A percentile compares a stretch with the other conserved stretches of the same genome.
These are phyloP conservation scores for Xylaria sp. DNA, from an alignment of 2,329 filamentous ascomycete genomes.

Conservation along the genomic window DNA sequence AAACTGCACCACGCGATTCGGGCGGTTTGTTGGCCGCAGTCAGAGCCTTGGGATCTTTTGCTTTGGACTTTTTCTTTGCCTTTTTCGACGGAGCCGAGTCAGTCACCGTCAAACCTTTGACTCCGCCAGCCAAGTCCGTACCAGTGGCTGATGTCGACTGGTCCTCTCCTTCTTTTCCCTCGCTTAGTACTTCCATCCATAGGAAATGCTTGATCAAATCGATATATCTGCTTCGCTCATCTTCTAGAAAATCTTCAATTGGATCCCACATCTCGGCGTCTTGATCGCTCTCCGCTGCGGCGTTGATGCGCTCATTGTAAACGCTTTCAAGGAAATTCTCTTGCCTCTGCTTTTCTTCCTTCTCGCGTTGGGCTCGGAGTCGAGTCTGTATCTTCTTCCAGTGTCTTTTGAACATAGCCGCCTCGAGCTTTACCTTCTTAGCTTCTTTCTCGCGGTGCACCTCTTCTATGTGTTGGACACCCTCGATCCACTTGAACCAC, in stretches of 20 bases:
- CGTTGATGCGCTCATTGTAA: conserved; percentile 54
- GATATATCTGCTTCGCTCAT: conserved; percentile 57
- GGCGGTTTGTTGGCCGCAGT: conserved; percentile 12
- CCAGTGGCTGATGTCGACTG: conserved; percentile 1
- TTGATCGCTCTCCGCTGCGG: conserved; percentile 49
- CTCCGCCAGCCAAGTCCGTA: conserved; percentile 7
- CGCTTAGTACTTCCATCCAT: conserved; percentile 51
- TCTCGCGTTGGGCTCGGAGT: conserved; percentile 52
- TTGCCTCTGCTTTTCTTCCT: conserved; percentile 56
- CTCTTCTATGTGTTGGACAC: conserved; percentile 59
- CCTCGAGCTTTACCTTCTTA: conserved; percentile 61
- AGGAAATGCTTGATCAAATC: conserved; percentile 59
- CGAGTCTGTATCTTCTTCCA: conserved; percentile 57
- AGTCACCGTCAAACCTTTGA: conserved; percentile 27
- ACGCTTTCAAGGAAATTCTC: conserved; percentile 57
- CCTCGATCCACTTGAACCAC: conserved; percentile 60
- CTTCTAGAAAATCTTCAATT: conserved; percentile 59
- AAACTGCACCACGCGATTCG: conserved; percentile 1
- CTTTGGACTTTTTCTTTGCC: conserved; percentile 50
- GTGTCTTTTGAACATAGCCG: conserved; percentile 59
- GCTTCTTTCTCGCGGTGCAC: conserved; percentile 58
- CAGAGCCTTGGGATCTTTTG: conserved; percentile 36
- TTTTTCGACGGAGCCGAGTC: conserved; percentile 45
- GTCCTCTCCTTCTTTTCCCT: conserved; percentile 31
- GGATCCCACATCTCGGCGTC: conserved; percentile 59